Conservation (phyloP, 768 basidiomycete genomes). For the Mycena capillaripes region DNA sequence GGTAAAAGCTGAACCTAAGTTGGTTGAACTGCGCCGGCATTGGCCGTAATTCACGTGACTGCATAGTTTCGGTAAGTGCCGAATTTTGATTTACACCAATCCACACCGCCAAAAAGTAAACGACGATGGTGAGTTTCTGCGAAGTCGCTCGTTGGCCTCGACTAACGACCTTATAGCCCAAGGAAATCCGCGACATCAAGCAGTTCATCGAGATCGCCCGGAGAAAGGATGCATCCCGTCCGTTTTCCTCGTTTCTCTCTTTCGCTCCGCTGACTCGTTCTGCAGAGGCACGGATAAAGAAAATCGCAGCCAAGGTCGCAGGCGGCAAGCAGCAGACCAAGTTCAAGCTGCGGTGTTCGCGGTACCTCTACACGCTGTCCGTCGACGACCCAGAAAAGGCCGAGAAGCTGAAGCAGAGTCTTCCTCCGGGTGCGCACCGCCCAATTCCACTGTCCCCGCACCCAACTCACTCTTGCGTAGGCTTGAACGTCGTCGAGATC, state of each 20-base stretch:
- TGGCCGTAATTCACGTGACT: not conserved
- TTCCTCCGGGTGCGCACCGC: slow-evolving; percentile 87
- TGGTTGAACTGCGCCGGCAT: not conserved
- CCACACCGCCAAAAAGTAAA: slow-evolving; percentile 17
- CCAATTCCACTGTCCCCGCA: not conserved
- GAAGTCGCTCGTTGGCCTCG: not conserved
- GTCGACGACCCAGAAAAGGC: slow-evolving; percentile 98
- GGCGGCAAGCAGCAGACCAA: slow-evolving; percentile 89
- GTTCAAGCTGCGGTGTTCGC: slow-evolving; percentile 98
- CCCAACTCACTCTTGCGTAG: slow-evolving; percentile 51
- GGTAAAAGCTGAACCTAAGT: too few relatives aligned
- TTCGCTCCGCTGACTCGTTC: slow-evolving; percentile 7
- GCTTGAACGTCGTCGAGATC: slow-evolving; percentile 80
- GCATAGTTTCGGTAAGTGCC: slow-evolving; percentile 5
- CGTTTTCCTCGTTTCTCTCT: slow-evolving; percentile 52
- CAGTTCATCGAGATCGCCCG: slow-evolving; percentile 97
- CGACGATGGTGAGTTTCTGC: slow-evolving; percentile 30
- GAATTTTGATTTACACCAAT: not conserved
- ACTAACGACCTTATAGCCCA: slow-evolving; percentile 71
- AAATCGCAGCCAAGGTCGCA: slow-evolving; percentile 77
- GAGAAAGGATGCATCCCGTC: slow-evolving; percentile 97
- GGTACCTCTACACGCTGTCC: slow-evolving; percentile 97
- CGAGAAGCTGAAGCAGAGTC: slow-evolving; percentile 94
- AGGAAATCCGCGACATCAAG: slow-evolving; percentile 99
- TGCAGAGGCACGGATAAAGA: slow-evolving; percentile 98